Conservation (phyloP, 2,329 filamentous ascomycete genomes). For the Fusarium paranaense region DNA sequence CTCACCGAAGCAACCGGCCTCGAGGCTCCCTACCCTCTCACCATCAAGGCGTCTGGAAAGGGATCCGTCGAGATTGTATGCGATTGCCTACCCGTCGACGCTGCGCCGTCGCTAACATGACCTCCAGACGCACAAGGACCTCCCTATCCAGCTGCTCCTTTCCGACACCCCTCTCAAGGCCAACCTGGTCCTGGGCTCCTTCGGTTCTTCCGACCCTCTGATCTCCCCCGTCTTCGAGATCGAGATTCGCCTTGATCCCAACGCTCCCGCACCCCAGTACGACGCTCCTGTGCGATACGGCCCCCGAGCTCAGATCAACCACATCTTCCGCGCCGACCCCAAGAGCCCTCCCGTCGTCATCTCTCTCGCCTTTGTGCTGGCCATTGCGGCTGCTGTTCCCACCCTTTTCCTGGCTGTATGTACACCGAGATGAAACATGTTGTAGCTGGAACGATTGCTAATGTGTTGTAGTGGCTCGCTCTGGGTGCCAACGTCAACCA, state of each 20-base stretch:
- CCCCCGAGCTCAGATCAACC: slow-evolving; percentile 85
- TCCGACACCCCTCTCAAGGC: slow-evolving; percentile 77
- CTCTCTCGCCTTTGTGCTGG: slow-evolving; percentile 80
- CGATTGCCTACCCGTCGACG: neutral
- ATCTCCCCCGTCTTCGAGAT: slow-evolving; percentile 80
- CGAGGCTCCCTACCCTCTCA: slow-evolving; percentile 88
- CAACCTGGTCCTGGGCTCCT: slow-evolving; percentile 87
- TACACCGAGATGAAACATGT: slow-evolving; percentile 5
- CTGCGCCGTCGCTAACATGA: slow-evolving; percentile 42
- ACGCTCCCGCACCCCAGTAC: slow-evolving; percentile 67
- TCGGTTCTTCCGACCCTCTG: slow-evolving; percentile 78
- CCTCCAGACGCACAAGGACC: slow-evolving; percentile 84
- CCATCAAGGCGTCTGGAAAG: slow-evolving; percentile 88
- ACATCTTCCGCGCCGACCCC: slow-evolving; percentile 86
- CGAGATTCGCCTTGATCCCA: slow-evolving; percentile 72
- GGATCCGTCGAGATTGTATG: slow-evolving; percentile 85
- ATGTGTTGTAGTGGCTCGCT: slow-evolving; percentile 73
- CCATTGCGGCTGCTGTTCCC: slow-evolving; percentile 80
- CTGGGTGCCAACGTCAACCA: slow-evolving; percentile 88
- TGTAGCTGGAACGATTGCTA: slow-evolving; percentile 26
- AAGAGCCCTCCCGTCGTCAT: slow-evolving; percentile 84
- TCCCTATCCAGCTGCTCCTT: slow-evolving; percentile 84
- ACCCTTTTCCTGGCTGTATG: slow-evolving; percentile 77
- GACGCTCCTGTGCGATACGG: slow-evolving; percentile 84
- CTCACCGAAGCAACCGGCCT: slow-evolving; percentile 82